Evolutionary conservation across 495 filamentous ascomycete genomes (phyloP).

Genomic region (Clavariopsis aquatica): DNA sequence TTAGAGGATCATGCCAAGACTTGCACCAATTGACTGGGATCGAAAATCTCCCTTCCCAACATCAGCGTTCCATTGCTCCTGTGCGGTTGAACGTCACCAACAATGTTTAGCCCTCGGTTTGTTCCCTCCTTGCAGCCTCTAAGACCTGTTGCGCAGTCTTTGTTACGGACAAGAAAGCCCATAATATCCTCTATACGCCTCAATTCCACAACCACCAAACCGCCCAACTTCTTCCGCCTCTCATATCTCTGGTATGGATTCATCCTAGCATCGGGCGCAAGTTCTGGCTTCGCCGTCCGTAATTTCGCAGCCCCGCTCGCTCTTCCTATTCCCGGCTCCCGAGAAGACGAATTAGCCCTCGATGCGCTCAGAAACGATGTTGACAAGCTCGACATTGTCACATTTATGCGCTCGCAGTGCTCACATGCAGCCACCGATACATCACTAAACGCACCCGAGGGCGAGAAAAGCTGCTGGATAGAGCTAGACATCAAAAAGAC

Average conservation of each 20-base stretch:
- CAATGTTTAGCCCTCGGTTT: not conserved
- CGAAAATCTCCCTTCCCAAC: not conserved
- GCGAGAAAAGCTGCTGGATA: conserved; percentile 36
- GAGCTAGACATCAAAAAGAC: conserved; percentile 29
- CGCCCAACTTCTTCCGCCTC: conserved; percentile 14
- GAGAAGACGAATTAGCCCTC: conserved; percentile 39
- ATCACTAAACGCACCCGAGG: conserved; percentile 5
- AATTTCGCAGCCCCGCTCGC: conserved; percentile 34
- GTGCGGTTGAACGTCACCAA: not conserved
- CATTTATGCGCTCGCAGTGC: conserved; percentile 35
- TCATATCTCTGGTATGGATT: conserved; percentile 25
- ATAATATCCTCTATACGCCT: not conserved
- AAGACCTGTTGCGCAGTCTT: not conserved
- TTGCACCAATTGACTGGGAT: not conserved
- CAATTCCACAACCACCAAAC: conserved; percentile 10
- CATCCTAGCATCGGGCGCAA: conserved; percentile 7
- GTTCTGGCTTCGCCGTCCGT: conserved; percentile 12
- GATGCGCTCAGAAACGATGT: conserved; percentile 36
- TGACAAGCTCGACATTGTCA: conserved; percentile 43
- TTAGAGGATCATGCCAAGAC: not conserved
- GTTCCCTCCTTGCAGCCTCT: not conserved
- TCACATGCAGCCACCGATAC: conserved; percentile 26
- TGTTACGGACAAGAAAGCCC: no score
- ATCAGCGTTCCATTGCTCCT: not conserved
- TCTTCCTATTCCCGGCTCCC: conserved; percentile 35